Conservation (phyloP, 106 monocot genomes). For the Acorus gramineus region DNA sequence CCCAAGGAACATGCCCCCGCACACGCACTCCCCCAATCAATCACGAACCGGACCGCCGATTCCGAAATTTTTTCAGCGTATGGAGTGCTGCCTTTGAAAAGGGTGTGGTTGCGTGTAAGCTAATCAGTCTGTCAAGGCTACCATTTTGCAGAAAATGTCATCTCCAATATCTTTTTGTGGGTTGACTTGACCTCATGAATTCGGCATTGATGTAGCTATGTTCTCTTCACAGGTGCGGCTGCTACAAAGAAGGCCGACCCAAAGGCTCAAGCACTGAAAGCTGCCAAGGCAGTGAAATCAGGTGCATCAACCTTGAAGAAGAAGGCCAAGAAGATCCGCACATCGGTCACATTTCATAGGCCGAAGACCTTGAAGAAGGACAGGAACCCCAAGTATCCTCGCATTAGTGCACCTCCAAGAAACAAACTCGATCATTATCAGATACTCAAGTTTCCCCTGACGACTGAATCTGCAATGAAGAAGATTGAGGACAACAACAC, state of each 20-base stretch:
- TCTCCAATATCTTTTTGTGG: too few species aligned
- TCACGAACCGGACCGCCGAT: too few species aligned
- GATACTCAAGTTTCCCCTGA: constrained; percentile 34
- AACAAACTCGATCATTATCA: constrained; percentile 49
- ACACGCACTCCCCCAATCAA: too few species aligned
- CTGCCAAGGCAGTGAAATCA: constrained; percentile 35
- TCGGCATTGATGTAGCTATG: too few species aligned
- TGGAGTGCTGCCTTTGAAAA: too few species aligned
- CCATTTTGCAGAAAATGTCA: too few species aligned
- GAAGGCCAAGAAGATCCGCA: constrained; percentile 38
- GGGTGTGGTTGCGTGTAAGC: too few species aligned
- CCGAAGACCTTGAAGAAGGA: constrained; percentile 35
- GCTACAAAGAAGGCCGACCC: constrained; percentile 29
- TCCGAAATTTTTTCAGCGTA: too few species aligned
- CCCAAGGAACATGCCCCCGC: too few species aligned
- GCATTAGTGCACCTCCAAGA: constrained; percentile 33
- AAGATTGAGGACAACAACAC: constrained; percentile 54
- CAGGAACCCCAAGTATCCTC: constrained; percentile 37
- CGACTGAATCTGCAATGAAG: constrained; percentile 43
- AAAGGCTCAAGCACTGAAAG: constrained; percentile 35
- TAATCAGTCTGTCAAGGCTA: too few species aligned
- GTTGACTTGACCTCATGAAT: too few species aligned
- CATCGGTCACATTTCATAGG: constrained; percentile 39
- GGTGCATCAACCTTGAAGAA: constrained; percentile 15
- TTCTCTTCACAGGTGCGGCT: neutral